These are phyloP conservation scores for Hyaloperonospora arabidopsidis DNA, from an alignment of 352 stramenopile genomes.

Conservation along the genomic window DNA sequence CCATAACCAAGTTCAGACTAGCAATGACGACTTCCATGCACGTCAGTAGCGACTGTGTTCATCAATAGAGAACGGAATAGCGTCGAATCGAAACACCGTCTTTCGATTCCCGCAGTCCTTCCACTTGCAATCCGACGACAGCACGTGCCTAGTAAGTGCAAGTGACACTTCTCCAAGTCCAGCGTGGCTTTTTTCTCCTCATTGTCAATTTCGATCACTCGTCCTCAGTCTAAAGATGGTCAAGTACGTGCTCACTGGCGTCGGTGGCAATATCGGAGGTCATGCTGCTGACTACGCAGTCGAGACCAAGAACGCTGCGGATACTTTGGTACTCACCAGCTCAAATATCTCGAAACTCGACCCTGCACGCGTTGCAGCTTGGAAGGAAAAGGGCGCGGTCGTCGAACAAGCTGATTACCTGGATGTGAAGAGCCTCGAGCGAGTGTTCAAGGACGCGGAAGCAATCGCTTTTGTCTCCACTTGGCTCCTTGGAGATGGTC, in stretches of 20 bases:
- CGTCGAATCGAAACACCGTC: too few species aligned
- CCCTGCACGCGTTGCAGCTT: conserved; percentile 6
- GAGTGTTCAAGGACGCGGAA: conserved; percentile 15
- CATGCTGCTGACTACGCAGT: conserved; percentile 19
- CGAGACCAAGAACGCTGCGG: conserved; percentile 19
- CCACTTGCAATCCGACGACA: too few species aligned
- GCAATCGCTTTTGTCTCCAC: conserved; percentile 18
- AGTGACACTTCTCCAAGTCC: too few species aligned
- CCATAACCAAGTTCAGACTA: too few species aligned
- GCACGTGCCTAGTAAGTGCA: too few species aligned
- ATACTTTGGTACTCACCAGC: conserved; percentile 18
- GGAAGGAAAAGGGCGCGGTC: conserved; percentile 14
- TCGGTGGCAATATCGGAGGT: conserved; percentile 21
- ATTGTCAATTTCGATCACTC: not conserved
- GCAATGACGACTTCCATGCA: too few species aligned
- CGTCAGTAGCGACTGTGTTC: too few species aligned
- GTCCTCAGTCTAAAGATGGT: conserved; percentile 7
- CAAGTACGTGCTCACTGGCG: conserved; percentile 29
- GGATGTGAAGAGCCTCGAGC: conserved; percentile 13
- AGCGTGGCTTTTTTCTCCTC: too few species aligned
- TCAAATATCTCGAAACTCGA: conserved; percentile 10
- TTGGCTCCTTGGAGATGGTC: conserved; percentile 12
- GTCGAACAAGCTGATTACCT: conserved; percentile 13
- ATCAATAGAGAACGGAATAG: too few species aligned
- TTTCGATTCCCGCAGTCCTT: too few species aligned